Evolutionary conservation across 2,329 filamentous ascomycete species (phyloP), one percentile per base, ranked within the genome.

Genomic region (Tolypocladium nubicola): DNA sequence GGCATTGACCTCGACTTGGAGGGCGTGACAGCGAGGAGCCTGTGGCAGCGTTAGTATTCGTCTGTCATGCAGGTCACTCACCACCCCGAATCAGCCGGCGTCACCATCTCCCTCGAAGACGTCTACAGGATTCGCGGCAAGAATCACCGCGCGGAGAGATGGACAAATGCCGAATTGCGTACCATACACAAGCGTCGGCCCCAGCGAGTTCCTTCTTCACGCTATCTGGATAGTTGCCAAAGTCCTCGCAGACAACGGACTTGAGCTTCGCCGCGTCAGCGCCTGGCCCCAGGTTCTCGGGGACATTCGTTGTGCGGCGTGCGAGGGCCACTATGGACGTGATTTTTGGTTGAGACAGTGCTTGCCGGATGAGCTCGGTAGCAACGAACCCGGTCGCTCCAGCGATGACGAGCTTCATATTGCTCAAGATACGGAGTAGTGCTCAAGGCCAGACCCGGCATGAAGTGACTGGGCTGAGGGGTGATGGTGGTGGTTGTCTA

Each of bases 181-280:
- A 75, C 75, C 75, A 77, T 50, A 77, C 74, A 37, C 75, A 78
- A 8, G 70, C 75, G 26, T 70, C 67, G 0, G 76, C 76, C 2
- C 68, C 73, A 1, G 70, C 58, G 4, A 79, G 65, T 37, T 74
- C 72, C 5, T 63, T 64, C 60, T 70, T 75, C 2, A 72, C 70
- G 0, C 67, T 62, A 1, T 75, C 72, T 0, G 74, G 59, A 56
- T 78, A 79, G 9, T 70, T 64, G 14, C 62, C 63, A 39, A 76
- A 79, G 61, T 77, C 71, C 1, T 70, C 57, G 43, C 74, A 63
- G 1, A 72, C 61, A 16, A 79, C 67, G 10, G 67, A 71, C 53
- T 69, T 73, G 4, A 77, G 61, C 62, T 77, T 79, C 5, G 63
- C 57, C 1, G 61, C 40, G 14, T 73, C 67, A 8, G 64, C 61